Evolutionary conservation across 2,329 filamentous ascomycete species (phyloP).

Genomic region (Gaeumannomyces sp.): DNA sequence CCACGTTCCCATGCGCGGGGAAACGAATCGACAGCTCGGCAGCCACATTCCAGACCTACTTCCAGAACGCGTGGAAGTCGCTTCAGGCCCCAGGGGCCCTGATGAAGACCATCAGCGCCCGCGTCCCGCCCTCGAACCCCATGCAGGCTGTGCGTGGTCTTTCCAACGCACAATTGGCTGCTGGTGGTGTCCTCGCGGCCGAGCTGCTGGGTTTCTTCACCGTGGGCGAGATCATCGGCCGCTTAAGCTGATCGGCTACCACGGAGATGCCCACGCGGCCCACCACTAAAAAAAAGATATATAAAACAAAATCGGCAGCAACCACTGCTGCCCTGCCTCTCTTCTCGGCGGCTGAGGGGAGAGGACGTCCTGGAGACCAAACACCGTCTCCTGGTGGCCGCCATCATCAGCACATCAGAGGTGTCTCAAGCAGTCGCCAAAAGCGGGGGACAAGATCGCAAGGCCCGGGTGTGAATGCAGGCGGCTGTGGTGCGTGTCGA

Average conservation of each 20-base stretch:
- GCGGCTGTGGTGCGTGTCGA: not conserved
- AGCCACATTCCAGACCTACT: constrained; percentile 80
- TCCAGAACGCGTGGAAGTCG: constrained; percentile 66
- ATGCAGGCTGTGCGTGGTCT: constrained; percentile 56
- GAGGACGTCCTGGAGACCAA: not conserved
- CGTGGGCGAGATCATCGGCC: constrained; percentile 91
- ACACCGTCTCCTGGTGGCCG: not conserved
- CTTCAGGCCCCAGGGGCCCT: constrained; percentile 62
- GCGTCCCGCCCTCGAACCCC: constrained; percentile 14
- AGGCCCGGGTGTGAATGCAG: not conserved
- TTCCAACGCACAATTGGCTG: constrained; percentile 61
- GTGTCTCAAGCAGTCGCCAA: not conserved
- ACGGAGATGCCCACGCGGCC: constrained; percentile 55
- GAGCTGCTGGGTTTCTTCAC: constrained; percentile 97
- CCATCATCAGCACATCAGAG: not conserved
- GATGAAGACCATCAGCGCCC: constrained; percentile 41
- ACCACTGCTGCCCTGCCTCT: not conserved
- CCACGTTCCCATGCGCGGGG: not conserved
- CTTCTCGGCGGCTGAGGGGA: not conserved
- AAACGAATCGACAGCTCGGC: constrained; percentile 49
- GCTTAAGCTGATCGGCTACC: constrained; percentile 92
- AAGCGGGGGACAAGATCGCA: not conserved
- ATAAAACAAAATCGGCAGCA: not conserved
- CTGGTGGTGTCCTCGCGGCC: constrained; percentile 71
- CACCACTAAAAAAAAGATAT: constrained; percentile 44